Conservation (phyloP, 148 eudicot species). For the Fagopyrum tataricum region DNA sequence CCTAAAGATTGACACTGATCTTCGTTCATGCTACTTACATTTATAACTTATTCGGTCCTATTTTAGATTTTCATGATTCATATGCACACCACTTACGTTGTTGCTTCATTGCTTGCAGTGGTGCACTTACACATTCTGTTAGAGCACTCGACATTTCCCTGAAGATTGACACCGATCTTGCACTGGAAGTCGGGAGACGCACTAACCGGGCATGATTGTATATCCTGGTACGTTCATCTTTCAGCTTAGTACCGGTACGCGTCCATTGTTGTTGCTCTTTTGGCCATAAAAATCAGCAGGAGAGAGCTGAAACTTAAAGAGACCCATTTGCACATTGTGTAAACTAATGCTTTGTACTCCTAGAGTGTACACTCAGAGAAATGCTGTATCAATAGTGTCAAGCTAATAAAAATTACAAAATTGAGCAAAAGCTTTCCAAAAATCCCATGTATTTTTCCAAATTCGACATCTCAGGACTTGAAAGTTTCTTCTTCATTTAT, state of each 20-base stretch:
- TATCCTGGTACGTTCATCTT: neutral
- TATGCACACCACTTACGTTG: neutral
- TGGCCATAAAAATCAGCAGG: slow-evolving; percentile 1
- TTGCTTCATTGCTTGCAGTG: slow-evolving; percentile 33
- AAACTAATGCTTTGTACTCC: neutral
- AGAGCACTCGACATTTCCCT: slow-evolving; percentile 88
- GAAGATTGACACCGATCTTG: slow-evolving; percentile 86
- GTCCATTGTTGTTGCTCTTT: neutral
- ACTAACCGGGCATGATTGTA: slow-evolving; percentile 66
- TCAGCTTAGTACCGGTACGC: neutral
- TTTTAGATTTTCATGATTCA: neutral
- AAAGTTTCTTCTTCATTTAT: neutral
- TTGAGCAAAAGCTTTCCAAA: neutral
- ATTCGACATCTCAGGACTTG: neutral
- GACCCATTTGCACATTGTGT: neutral
- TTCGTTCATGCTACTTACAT: neutral
- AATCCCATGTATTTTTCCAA: neutral
- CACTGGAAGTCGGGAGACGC: slow-evolving; percentile 87
- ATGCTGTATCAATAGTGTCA: too few relatives aligned
- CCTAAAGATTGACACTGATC: neutral
- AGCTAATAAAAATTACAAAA: neutral
- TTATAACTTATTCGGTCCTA: neutral
- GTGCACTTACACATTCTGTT: slow-evolving; percentile 83
- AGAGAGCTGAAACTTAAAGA: slow-evolving; percentile 5
- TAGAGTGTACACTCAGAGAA: neutral